phyloP scores from a whole-genome alignment of 345 rosid species.

The Salix viminalis region DNA sequence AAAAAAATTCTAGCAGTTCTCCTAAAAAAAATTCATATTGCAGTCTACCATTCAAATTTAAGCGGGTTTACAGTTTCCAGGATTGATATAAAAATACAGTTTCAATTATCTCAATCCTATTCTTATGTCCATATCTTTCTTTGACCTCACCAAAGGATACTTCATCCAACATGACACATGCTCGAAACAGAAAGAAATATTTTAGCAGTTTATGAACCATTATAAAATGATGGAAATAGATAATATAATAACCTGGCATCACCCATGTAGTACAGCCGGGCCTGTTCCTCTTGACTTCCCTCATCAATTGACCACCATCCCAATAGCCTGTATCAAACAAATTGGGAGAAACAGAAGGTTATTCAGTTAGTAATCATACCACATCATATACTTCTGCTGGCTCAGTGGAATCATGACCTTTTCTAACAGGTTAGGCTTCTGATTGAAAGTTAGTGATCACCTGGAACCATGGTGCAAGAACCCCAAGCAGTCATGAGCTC shows the following conservation, averaged over 20 bases:
- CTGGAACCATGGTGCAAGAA: constrained; percentile 97
- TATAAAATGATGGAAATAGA: background rate
- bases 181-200: background rate
- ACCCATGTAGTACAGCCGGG: constrained; percentile 62
- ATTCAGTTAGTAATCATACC: background rate
- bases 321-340: constrained; percentile 51
- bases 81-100: background rate
- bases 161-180: background rate
- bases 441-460: constrained; percentile 33
- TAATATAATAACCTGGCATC: constrained; percentile 58
- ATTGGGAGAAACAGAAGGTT: constrained; percentile 14
- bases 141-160: background rate
- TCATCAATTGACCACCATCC: constrained; percentile 99
- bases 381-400: background rate
- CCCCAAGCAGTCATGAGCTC: constrained; percentile 75
- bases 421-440: background rate
- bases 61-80: background rate
- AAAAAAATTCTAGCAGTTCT: background rate
- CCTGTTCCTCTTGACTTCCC: constrained; percentile 91
- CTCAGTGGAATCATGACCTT: constrained; percentile 1
- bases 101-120: background rate
- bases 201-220: background rate
- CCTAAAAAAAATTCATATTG: background rate
- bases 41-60: background rate
- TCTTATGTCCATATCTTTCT: background rate